Percentiles rank a stretch among this genome's conserved stretches.
Conservation (phyloP, 208 protist species). For the Leptomonas pyrrhocoris region DNA sequence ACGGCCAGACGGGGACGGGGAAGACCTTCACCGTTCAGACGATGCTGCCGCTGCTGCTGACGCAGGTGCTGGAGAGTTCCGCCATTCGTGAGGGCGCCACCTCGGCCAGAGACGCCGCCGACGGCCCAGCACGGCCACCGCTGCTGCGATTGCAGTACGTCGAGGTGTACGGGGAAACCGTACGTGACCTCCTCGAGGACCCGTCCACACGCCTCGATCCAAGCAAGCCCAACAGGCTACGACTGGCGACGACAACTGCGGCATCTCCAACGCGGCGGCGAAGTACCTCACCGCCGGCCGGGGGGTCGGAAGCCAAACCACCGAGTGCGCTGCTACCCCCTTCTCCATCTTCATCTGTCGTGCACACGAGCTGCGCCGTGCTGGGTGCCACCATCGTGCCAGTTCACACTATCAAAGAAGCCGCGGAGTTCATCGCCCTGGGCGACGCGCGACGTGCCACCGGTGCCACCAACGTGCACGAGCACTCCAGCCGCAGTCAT, state of each 20-base stretch:
- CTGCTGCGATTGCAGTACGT: constrained; percentile 89
- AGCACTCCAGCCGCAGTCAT: constrained; percentile 87
- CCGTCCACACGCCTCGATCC: not conserved
- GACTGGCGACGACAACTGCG: constrained; percentile 20
- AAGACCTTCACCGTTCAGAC: constrained; percentile 94
- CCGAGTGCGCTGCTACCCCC: not conserved
- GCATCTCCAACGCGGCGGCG: not conserved
- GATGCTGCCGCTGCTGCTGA: constrained; percentile 73
- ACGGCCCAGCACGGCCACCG: constrained; percentile 19
- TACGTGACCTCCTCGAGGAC: constrained; percentile 86
- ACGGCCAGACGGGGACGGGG: constrained; percentile 94
- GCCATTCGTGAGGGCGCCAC: not conserved
- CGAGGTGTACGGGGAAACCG: constrained; percentile 94
- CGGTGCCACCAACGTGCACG: constrained; percentile 91
- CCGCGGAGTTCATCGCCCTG: constrained; percentile 74
- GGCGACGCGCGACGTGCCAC: constrained; percentile 82
- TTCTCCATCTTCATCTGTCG: not conserved
- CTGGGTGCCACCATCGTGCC: constrained; percentile 60
- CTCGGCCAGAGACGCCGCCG: constrained; percentile 33
- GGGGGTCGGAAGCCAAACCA: too few species aligned
- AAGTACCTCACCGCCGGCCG: too few species aligned
- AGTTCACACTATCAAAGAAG: constrained; percentile 58
- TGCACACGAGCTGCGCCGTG: constrained; percentile 29
- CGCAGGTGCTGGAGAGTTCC: constrained; percentile 65
- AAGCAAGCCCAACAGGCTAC: constrained; percentile 32